Base-by-base conservation (phyloP, 2,329 filamentous ascomycete species). In the Ophiobolus disseminans region DNA sequence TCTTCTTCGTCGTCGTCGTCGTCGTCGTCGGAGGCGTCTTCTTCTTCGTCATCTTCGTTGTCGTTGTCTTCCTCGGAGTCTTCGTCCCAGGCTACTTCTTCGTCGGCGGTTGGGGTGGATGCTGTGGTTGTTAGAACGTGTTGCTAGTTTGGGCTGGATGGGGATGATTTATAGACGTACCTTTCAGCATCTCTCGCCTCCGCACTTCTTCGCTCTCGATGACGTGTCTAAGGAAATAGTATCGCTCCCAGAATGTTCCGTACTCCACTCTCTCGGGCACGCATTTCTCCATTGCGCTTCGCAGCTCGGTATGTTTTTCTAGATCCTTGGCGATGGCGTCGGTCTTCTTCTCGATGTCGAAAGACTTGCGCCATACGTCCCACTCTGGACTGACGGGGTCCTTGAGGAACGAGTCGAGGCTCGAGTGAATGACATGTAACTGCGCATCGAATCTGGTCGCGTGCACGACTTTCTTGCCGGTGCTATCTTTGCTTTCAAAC, bases 251-350 rank as follows among this genome's bases (percentile, higher is more conserved):
- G 72, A 99, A 99, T 42, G 88, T 84, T 42, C 80, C 82, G 66
- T 99, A 99, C 25, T 92, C 83, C n/a, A 97, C 90, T 61, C 85
- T 84, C 73, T 92, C 91, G 1, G 94, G 94, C n/a, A 99, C 94
- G 45, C 96, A 78, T 76, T 88, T 91, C 81, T 97, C 94, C 93
- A 99, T 97, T 0, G 91, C 91, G 20, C 82, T 76, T 61, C 92
- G 82, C 62, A 99, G 77, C 74, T 97, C 93, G 8, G 87, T 84
- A 66, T 96, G 96, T 69, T 88, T 90, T 58, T 92, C 86, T 59
- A 99, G 73, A 73, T 99, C 91, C 51, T 78, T 79, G 38, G 87
- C 85, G 60, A 99, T 95, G 43, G 87, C 86, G 14, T 87, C 86
- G 2, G 94, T 97, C 82, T 92, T 93, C 67, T 82, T 82, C 43